These are phyloP conservation scores for Tremella mesenterica DNA, from an alignment of 768 basidiomycete genomes.

Conservation along the genomic window DNA sequence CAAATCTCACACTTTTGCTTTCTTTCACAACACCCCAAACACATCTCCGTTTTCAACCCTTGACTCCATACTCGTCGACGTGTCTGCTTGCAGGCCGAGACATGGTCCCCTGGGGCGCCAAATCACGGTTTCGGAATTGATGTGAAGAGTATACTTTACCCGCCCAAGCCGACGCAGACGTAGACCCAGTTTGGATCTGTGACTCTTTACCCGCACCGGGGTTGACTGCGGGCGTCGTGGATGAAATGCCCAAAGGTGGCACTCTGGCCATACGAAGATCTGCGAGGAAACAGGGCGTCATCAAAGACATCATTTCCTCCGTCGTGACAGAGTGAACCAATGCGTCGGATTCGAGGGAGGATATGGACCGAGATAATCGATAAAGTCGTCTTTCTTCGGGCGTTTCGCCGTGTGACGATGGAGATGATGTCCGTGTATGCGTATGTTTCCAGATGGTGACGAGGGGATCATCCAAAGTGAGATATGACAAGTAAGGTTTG, in stretches of 20 bases:
- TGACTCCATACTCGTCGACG: conserved; percentile 15
- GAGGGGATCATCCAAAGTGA: conserved; percentile 13
- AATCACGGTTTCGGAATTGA: conserved; percentile 23
- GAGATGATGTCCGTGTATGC: too few relatives aligned
- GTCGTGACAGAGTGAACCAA: conserved; percentile 16
- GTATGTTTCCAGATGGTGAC: conserved; percentile 3
- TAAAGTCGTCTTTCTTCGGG: conserved; percentile 9
- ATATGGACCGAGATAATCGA: too few relatives aligned
- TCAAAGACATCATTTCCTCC: conserved; percentile 15
- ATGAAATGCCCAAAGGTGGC: conserved; percentile 23
- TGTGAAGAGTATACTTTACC: conserved; percentile 33
- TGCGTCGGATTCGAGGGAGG: conserved; percentile 2
- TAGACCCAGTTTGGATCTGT: conserved; percentile 4
- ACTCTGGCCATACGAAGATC: conserved; percentile 10
- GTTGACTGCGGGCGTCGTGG: conserved; percentile 7
- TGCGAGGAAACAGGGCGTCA: conserved; percentile 16
- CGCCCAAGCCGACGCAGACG: conserved; percentile 24
- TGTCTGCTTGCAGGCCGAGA: conserved; percentile 31
- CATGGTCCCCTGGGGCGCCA: conserved; percentile 11
- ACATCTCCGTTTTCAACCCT: background rate
- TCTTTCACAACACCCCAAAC: background rate
- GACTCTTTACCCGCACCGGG: background rate
- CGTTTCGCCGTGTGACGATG: background rate
- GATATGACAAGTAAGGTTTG: conserved; percentile 2
- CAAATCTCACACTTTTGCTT: background rate